Percentiles rank a stretch among this genome's conserved stretches.
Evolutionary conservation across 1,139 yeast species (phyloP).

Genomic region (Scheffersomyces illinoinensis): DNA sequence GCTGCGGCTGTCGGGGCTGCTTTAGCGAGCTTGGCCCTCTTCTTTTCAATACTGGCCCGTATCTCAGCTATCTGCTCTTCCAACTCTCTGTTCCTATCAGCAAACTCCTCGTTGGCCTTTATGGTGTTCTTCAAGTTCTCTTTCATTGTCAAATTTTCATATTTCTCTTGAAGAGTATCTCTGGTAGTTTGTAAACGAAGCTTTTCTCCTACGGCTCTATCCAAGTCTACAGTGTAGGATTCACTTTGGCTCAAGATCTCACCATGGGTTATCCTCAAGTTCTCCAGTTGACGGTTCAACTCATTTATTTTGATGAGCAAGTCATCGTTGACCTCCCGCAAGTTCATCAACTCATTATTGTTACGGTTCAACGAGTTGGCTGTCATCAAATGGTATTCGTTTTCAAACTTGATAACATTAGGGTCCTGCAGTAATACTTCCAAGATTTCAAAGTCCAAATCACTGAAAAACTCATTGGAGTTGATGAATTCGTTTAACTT

Average conservation of each 20-base stretch:
- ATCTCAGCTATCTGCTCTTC: constrained; percentile 32
- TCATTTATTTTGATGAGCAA: constrained; percentile 29
- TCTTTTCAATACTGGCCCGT: constrained; percentile 15
- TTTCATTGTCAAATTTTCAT: constrained; percentile 45
- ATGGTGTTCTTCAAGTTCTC: constrained; percentile 47
- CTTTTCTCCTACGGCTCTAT: constrained; percentile 21
- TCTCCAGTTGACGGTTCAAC: constrained; percentile 31
- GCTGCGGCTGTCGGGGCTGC: background rate
- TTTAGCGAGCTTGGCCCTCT: constrained; percentile 14
- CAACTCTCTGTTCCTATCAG: constrained; percentile 37
- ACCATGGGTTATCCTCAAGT: constrained; percentile 35
- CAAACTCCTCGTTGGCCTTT: constrained; percentile 46
- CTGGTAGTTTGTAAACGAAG: constrained; percentile 18
- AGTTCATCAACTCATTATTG: constrained; percentile 39
- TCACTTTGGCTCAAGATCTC: constrained; percentile 42
- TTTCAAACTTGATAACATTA: constrained; percentile 41
- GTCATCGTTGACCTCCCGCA: constrained; percentile 40
- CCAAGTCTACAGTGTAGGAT: constrained; percentile 27
- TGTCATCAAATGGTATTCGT: constrained; percentile 43
- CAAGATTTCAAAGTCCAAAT: constrained; percentile 12
- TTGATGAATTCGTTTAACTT: constrained; percentile 27
- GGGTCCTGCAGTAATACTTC: constrained; percentile 26
- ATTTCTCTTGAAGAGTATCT: constrained; percentile 27
- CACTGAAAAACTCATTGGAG: constrained; percentile 22
- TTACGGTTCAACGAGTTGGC: constrained; percentile 43